These are phyloP conservation scores for Dunaliella primolecta DNA, from an alignment of 139 green algal species.

Conservation along the genomic window DNA sequence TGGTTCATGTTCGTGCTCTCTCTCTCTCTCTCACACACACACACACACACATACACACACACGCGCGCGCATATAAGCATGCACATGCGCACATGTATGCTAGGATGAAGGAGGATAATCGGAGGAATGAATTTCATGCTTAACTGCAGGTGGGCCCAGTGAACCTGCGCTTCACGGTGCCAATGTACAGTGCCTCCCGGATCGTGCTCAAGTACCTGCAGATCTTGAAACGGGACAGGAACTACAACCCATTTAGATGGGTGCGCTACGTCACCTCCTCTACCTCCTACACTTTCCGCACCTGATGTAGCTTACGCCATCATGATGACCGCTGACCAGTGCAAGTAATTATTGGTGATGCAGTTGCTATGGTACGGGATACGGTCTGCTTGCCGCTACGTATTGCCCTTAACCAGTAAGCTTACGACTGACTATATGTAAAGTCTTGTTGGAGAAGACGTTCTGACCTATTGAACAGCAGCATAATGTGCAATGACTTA, in stretches of 20 bases:
- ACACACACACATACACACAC: not conserved
- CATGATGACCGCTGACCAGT: not conserved
- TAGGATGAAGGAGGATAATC: too few species aligned
- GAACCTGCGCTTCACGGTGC: constrained; percentile 91
- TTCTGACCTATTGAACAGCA: too few species aligned
- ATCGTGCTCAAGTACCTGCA: constrained; percentile 71
- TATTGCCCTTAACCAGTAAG: too few species aligned
- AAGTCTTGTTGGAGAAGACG: too few species aligned
- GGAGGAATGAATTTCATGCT: too few species aligned
- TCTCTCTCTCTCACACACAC: too few species aligned
- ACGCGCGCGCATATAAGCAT: not conserved
- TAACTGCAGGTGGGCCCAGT: constrained; percentile 77
- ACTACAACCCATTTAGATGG: constrained; percentile 72
- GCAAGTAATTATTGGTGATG: not conserved
- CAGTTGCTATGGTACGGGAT: not conserved
- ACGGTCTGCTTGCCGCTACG: too few species aligned
- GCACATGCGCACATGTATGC: not conserved
- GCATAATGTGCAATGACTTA: too few species aligned
- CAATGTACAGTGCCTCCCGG: constrained; percentile 72
- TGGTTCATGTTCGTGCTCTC: too few species aligned
- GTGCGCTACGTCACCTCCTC: constrained; percentile 78
- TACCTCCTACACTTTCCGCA: constrained; percentile 73
- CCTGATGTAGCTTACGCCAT: too few species aligned
- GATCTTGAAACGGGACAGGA: constrained; percentile 80
- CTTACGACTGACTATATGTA: not conserved